Conservation (phyloP, 2,329 filamentous ascomycete genomes). For the Canariomyces notabilis region DNA sequence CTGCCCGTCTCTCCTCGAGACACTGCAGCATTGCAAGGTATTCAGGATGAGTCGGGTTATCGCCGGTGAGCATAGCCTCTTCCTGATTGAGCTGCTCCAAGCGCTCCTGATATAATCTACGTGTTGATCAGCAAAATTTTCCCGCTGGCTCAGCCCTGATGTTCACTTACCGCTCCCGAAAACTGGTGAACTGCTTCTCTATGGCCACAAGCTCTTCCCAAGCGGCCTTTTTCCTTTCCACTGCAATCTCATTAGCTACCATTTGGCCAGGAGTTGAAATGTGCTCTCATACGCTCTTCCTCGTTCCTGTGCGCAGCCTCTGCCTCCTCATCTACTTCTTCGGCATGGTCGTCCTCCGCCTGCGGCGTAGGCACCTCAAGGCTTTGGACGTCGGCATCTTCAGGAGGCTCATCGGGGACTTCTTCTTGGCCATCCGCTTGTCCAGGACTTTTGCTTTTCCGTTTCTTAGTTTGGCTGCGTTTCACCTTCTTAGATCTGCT, state of each 20-base stretch:
- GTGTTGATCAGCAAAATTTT: constrained; percentile 20
- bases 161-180: constrained; percentile 67
- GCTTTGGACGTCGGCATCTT: constrained; percentile 31
- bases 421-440: constrained; percentile 21
- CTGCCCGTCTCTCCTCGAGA: constrained; percentile 74
- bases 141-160: background rate
- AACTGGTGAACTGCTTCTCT: constrained; percentile 81
- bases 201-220: constrained; percentile 75
- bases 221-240: constrained; percentile 72
- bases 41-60: constrained; percentile 76
- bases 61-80: constrained; percentile 55
- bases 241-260: constrained; percentile 40
- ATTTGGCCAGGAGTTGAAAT: background rate
- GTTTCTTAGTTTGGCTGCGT: constrained; percentile 36
- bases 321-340: constrained; percentile 56
- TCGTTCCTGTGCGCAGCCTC: constrained; percentile 56
- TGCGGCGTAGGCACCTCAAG: constrained; percentile 36
- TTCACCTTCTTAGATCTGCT: constrained; percentile 37
- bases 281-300: constrained; percentile 54
- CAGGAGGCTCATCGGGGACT: constrained; percentile 26
- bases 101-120: constrained; percentile 80
- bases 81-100: constrained; percentile 73
- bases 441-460: constrained; percentile 33
- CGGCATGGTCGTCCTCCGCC: constrained; percentile 50
- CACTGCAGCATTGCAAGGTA: constrained; percentile 86